Evolutionary conservation across 139 green algal species (phyloP).

Genomic region (Diplosphaera chodatii): DNA sequence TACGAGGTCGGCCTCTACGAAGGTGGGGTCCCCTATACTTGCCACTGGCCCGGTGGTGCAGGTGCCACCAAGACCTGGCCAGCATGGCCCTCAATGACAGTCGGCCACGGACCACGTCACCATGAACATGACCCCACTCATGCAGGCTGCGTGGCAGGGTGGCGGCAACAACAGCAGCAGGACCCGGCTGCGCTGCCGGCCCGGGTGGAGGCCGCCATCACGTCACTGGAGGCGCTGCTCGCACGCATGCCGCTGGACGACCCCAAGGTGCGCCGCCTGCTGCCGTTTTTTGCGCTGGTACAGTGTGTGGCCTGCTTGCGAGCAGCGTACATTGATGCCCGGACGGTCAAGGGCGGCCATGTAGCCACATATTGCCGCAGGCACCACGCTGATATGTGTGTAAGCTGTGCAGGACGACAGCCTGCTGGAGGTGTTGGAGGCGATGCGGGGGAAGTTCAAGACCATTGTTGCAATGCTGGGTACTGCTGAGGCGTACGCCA

Average conservation of each 20-base stretch:
- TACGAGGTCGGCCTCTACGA: conserved; percentile 67
- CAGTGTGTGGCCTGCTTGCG: no score
- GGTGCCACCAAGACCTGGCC: conserved; percentile 28
- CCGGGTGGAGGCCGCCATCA: conserved; percentile 33
- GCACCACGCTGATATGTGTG: no score
- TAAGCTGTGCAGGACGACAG: conserved; percentile 48
- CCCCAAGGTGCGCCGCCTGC: conserved; percentile 48
- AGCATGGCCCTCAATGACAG: no score
- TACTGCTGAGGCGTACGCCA: conserved; percentile 17
- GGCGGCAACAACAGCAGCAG: conserved; percentile 23
- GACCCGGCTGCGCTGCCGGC: conserved; percentile 13
- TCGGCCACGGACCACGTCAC: no score
- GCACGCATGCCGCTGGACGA: conserved; percentile 37
- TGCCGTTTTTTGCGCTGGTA: no score
- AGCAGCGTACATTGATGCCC: no score
- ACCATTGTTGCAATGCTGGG: conserved; percentile 43
- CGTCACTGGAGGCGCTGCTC: conserved; percentile 42
- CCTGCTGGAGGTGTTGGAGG: conserved; percentile 56
- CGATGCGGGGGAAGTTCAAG: conserved; percentile 58
- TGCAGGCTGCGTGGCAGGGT: conserved; percentile 39
- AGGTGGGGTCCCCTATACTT: conserved; percentile 27
- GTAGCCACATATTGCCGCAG: no score
- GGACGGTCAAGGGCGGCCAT: no score
- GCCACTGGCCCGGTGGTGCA: not conserved
- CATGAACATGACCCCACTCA: no score